These are phyloP conservation scores for Mrakia hoshinonis DNA, from an alignment of 768 basidiomycete species.

Conservation along the genomic window DNA sequence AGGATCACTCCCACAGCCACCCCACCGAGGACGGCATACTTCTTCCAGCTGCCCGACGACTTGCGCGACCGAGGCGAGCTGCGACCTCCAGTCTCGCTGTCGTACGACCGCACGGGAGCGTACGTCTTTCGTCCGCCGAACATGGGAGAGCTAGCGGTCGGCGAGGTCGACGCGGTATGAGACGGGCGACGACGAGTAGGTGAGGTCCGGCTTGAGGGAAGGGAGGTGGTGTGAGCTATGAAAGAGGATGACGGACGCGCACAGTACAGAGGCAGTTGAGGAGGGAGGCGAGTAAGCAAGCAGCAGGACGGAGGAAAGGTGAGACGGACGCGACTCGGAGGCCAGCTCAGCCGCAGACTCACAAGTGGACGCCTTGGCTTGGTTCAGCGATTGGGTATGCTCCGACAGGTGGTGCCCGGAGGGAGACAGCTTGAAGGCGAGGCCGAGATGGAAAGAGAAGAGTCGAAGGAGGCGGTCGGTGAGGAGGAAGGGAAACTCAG, in stretches of 20 bases:
- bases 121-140: slow-evolving; percentile 7
- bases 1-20: slow-evolving; percentile 31
- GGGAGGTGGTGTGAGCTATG: not conserved
- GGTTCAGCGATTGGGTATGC: not conserved
- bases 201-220: not conserved
- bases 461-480: not conserved
- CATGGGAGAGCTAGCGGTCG: not conserved
- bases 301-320: not conserved
- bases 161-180: not conserved
- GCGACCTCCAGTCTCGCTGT: slow-evolving; percentile 9
- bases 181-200: not conserved
- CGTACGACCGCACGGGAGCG: slow-evolving; percentile 1
- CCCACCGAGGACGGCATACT: slow-evolving; percentile 35
- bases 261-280: not conserved
- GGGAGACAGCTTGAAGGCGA: slow-evolving; percentile 3
- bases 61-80: not conserved
- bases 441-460: too few species aligned
- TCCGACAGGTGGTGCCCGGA: not conserved
- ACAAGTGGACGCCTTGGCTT: not conserved
- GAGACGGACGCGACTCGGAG: not conserved
- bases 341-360: not conserved
- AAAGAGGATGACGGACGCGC: not conserved
- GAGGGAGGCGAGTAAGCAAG: not conserved
- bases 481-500: not conserved
- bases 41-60: slow-evolving; percentile 32